These are phyloP conservation scores for Cicer arietinum DNA, from an alignment of 306 rosid genomes.

Conservation along the genomic window DNA sequence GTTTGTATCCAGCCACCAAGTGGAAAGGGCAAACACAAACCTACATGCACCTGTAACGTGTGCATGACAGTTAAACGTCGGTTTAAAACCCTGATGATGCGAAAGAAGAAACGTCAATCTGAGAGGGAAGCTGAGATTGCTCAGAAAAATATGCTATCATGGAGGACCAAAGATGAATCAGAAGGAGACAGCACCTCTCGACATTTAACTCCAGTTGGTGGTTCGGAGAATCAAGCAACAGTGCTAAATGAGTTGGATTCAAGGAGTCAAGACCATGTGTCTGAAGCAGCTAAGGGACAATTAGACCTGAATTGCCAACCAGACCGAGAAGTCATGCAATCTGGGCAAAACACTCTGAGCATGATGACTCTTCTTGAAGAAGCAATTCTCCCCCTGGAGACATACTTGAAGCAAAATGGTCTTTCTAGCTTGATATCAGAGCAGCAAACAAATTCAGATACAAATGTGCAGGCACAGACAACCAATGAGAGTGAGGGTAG, in stretches of 20 bases:
- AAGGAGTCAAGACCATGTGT: constrained; percentile 64
- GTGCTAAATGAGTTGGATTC: constrained; percentile 65
- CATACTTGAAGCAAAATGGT: constrained; percentile 87
- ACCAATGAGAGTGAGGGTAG: constrained; percentile 69
- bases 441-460: constrained; percentile 69
- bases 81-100: constrained; percentile 93
- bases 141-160: constrained; percentile 69
- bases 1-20: constrained; percentile 99
- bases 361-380: constrained; percentile 86
- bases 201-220: constrained; percentile 66
- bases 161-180: constrained; percentile 71
- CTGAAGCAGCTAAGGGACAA: constrained; percentile 70
- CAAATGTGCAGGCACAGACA: constrained; percentile 62
- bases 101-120: constrained; percentile 94
- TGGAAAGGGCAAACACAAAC: constrained; percentile 99
- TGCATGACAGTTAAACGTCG: constrained; percentile 98
- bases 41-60: constrained; percentile 91
- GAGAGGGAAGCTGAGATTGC: constrained; percentile 98
- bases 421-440: constrained; percentile 79
- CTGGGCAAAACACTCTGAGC: constrained; percentile 60
- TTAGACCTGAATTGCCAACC: constrained; percentile 89
- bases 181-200: constrained; percentile 77
- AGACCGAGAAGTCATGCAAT: constrained; percentile 62
- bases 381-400: constrained; percentile 82
- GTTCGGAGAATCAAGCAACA: constrained; percentile 69